Evolutionary conservation across 768 basidiomycete species (phyloP).

Genomic region (Kwoniella mangroviensis): DNA sequence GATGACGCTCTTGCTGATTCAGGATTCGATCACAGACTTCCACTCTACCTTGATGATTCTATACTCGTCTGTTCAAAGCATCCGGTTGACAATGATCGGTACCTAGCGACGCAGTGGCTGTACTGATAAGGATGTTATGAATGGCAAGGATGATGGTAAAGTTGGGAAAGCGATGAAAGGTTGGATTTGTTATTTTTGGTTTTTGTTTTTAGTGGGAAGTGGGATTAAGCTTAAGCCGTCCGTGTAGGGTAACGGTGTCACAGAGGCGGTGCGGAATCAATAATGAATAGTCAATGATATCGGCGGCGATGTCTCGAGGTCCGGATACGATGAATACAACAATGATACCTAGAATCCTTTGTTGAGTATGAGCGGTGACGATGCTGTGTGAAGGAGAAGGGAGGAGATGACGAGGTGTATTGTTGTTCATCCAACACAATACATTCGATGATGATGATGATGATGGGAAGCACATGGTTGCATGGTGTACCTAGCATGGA

Average conservation of each 20-base stretch:
- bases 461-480: no score
- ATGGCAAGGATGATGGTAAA: neutral
- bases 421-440: no score
- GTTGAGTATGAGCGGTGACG: neutral
- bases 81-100: neutral
- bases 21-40: neutral
- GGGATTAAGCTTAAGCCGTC: neutral
- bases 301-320: constrained; percentile 1
- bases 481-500: no score
- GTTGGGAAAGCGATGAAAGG: neutral
- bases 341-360: neutral
- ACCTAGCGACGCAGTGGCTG: neutral
- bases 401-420: no score
- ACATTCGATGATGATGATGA: no score
- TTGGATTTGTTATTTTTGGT: neutral
- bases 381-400: neutral
- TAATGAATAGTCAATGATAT: neutral
- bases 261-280: constrained; percentile 6
- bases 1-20: neutral
- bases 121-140: neutral
- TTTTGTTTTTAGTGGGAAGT: neutral
- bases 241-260: no score
- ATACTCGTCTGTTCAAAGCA: neutral
- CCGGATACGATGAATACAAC: neutral
- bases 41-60: neutral